Evolutionary conservation across 441 rosid species (phyloP).

Genomic region (Macaranga tanarius): DNA sequence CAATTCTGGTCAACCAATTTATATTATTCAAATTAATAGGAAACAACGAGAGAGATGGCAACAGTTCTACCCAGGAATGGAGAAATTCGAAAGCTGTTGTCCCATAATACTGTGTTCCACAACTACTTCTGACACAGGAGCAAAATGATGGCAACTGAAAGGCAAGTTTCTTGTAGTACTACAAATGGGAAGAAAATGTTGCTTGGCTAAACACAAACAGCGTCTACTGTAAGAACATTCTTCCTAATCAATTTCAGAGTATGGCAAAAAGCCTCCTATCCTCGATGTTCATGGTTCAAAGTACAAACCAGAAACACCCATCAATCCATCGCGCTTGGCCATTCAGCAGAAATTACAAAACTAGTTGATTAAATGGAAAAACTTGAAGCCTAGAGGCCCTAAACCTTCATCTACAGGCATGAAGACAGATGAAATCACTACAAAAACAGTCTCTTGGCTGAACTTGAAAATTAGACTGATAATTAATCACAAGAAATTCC

Average conservation of each 20-base stretch:
- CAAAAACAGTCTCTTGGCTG: background rate
- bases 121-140: background rate
- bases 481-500: background rate
- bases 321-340: background rate
- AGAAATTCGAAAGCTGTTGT: background rate
- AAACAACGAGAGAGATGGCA: background rate
- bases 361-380: background rate
- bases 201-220: background rate
- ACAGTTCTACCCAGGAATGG: background rate
- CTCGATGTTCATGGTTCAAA: background rate
- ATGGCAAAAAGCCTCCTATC: background rate
- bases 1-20: background rate
- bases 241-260: background rate
- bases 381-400: background rate
- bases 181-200: background rate
- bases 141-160: constrained; percentile 1
- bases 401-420: background rate
- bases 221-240: background rate
- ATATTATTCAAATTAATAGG: background rate
- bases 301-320: background rate
- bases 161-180: background rate
- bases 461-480: constrained; percentile 6
- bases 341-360: background rate
- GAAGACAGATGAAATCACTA: background rate
- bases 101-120: background rate